Conservation (phyloP, 495 filamentous ascomycete genomes). For the Neurospora sublineolata region DNA sequence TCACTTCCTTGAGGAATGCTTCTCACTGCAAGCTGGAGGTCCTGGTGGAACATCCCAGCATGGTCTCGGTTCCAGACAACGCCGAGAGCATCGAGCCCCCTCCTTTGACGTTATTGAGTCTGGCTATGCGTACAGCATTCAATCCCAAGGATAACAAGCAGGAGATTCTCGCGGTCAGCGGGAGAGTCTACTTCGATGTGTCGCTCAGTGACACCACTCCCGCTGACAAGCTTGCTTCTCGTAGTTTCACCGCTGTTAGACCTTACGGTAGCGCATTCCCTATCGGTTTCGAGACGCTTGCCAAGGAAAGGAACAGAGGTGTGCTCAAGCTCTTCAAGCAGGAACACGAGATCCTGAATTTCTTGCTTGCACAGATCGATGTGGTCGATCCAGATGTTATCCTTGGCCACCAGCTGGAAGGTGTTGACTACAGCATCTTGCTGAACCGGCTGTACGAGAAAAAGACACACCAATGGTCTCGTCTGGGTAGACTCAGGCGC, state of each 20-base stretch:
- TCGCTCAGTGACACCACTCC: slow-evolving; percentile 78
- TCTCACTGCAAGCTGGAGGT: slow-evolving; percentile 97
- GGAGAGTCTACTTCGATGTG: slow-evolving; percentile 83
- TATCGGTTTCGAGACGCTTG: slow-evolving; percentile 68
- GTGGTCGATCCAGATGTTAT: slow-evolving; percentile 85
- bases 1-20: slow-evolving; percentile 72
- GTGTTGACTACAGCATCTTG: slow-evolving; percentile 87
- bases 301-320: slow-evolving; percentile 48
- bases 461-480: slow-evolving; percentile 86
- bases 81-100: slow-evolving; percentile 69
- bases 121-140: slow-evolving; percentile 76
- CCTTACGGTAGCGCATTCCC: slow-evolving; percentile 67
- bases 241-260: slow-evolving; percentile 83
- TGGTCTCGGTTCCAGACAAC: slow-evolving; percentile 57
- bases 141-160: slow-evolving; percentile 94
- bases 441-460: slow-evolving; percentile 78
- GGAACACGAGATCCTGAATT: slow-evolving; percentile 70
- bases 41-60: slow-evolving; percentile 61
- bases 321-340: slow-evolving; percentile 68
- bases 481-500: slow-evolving; percentile 75
- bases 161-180: slow-evolving; percentile 82
- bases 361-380: slow-evolving; percentile 80
- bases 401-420: slow-evolving; percentile 91
- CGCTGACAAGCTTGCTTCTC: slow-evolving; percentile 75
- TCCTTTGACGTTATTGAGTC: slow-evolving; percentile 85